These are phyloP conservation scores for Solanum microdontum DNA, from an alignment of 257 asterid species.

Conservation along the genomic window DNA sequence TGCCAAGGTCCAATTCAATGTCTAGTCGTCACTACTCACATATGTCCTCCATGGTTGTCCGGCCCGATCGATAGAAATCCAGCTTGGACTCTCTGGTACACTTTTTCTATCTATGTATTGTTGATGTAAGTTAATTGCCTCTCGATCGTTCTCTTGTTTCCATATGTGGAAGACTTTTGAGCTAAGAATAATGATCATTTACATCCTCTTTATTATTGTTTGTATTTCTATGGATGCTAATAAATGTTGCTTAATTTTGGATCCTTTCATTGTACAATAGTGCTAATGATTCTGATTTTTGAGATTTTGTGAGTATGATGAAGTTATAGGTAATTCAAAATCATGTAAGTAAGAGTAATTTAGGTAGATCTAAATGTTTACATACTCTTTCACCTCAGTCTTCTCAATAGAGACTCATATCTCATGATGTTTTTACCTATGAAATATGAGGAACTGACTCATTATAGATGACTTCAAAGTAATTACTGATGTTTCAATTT, in stretches of 20 bases:
- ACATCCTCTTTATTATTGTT: not conserved
- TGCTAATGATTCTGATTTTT: not conserved
- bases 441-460: not conserved
- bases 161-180: not conserved
- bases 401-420: not conserved
- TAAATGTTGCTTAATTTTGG: not conserved
- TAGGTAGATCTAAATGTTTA: not conserved
- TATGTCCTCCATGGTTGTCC: slow-evolving; percentile 4
- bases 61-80: slow-evolving; percentile 1
- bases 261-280: not conserved
- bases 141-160: not conserved
- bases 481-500: not conserved
- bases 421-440: not conserved
- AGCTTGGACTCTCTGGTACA: not conserved
- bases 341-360: not conserved
- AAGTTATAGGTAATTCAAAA: not conserved
- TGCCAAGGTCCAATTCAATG: not conserved
- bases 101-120: not conserved
- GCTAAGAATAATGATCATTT: not conserved
- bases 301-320: not conserved
- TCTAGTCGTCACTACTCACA: slow-evolving; percentile 1
- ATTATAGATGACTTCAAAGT: not conserved
- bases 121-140: not conserved
- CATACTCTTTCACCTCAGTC: not conserved
- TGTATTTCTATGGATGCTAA: not conserved